Conservation (phyloP, 2,329 filamentous ascomycete species). For the Venturia carpophila region DNA sequence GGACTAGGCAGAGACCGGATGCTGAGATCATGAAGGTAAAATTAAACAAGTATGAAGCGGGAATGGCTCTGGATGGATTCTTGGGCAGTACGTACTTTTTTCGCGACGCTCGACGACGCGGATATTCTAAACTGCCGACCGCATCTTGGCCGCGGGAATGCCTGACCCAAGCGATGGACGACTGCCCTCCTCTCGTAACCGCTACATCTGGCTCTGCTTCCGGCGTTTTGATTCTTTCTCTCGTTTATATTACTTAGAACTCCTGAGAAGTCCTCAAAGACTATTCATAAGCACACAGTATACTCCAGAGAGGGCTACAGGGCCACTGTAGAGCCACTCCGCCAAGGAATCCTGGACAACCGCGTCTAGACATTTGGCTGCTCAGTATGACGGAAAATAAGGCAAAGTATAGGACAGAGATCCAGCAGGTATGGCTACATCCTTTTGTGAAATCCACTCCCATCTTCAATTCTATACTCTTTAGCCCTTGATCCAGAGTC, state of each 20-base stretch:
- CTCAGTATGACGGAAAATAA: conserved; percentile 48
- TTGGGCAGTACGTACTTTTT: not conserved
- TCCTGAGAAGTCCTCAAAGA: not conserved
- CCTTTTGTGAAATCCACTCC: no score
- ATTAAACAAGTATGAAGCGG: not conserved
- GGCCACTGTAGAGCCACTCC: not conserved
- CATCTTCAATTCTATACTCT: not conserved
- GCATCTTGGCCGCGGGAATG: not conserved
- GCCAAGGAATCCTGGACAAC: not conserved
- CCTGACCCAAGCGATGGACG: not conserved
- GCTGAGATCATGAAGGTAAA: not conserved
- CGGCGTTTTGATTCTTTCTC: not conserved
- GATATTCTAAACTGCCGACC: not conserved
- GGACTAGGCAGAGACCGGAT: not conserved
- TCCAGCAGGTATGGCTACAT: conserved; percentile 72
- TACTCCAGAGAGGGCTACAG: not conserved
- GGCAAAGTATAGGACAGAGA: conserved; percentile 93
- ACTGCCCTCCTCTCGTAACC: not conserved
- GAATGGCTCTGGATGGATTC: not conserved
- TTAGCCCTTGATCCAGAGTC: no score
- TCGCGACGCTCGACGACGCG: not conserved
- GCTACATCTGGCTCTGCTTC: not conserved
- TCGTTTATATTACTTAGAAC: not conserved
- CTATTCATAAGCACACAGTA: not conserved
- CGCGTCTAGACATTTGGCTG: not conserved